These are phyloP conservation scores for Exsudoporus frostii DNA, from an alignment of 768 basidiomycete species.

Conservation along the genomic window DNA sequence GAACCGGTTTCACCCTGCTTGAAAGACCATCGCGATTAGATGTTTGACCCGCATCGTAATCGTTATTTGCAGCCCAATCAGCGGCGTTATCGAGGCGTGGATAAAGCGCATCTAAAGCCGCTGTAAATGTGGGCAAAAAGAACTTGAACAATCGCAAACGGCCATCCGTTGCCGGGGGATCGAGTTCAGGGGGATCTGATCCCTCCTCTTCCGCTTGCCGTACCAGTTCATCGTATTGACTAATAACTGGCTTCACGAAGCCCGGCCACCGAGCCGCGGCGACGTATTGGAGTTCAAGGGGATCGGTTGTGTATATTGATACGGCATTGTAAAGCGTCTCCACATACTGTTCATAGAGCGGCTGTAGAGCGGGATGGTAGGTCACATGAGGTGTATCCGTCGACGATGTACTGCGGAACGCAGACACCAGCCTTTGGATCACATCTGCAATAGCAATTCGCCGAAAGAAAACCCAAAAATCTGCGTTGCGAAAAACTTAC, in stretches of 20 bases:
- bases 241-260: slow-evolving; percentile 67
- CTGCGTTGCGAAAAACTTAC: slow-evolving; percentile 33
- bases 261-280: slow-evolving; percentile 80
- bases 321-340: slow-evolving; percentile 58
- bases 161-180: slow-evolving; percentile 50
- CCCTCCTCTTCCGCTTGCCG: slow-evolving; percentile 22
- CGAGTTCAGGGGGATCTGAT: slow-evolving; percentile 26
- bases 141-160: slow-evolving; percentile 63
- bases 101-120: slow-evolving; percentile 63
- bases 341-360: slow-evolving; percentile 64
- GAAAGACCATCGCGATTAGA: not conserved
- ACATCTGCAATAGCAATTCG: slow-evolving; percentile 24
- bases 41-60: slow-evolving; percentile 33
- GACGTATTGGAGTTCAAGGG: slow-evolving; percentile 69
- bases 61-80: slow-evolving; percentile 57
- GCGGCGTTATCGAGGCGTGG: slow-evolving; percentile 64
- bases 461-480: not conserved
- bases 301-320: slow-evolving; percentile 61
- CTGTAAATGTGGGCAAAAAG: slow-evolving; percentile 60
- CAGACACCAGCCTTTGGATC: slow-evolving; percentile 37
- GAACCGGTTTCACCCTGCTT: slow-evolving; percentile 4
- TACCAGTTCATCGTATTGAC: slow-evolving; percentile 36
- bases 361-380: slow-evolving; percentile 54
- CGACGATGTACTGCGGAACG: slow-evolving; percentile 28
- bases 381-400: slow-evolving; percentile 21